Base-by-base conservation (phyloP, 345 rosid genomes). In the Cardiospermum halicacabum region DNA sequence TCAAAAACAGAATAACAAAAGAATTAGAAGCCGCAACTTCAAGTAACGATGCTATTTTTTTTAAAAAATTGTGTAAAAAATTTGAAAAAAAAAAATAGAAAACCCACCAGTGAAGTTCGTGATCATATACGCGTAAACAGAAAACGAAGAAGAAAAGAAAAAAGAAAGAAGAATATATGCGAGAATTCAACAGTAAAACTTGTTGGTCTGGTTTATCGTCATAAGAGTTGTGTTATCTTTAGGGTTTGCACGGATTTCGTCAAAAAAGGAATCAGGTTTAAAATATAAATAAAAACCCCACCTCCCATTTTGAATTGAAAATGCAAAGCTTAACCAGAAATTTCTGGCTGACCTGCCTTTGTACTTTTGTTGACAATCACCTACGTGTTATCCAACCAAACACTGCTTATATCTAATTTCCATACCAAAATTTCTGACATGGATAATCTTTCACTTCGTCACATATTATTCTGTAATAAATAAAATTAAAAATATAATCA, bases 191-290 rank as follows among this genome's bases (percentile, higher is more conserved):
- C 42, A 32, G 6, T 42, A 51, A 31, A 59, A 36, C 56, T 19
- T 74, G 47, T 53, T 71, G 62, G 65, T 80, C 66, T 67, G 68
- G n/a, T 68, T 58, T 40, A 71, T 65, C 57, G 68, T 32, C n/a
- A n/a, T n/a, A n/a, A n/a, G 34, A 53, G 42, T 11, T 28, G 39
- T 18, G 42, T 39, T 53, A 15, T 25, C 6, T 42, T 22, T 53
- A 68, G 32, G 26, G 66, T 62, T n/a, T 66, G 60, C 65, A 65
- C 48, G 32, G 40, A 69, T 75, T 62, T 72, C 74, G 74, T 76
- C n/a, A n/a, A 34, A 24, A 32, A 30, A 47, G 51, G 39, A 40
- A 30, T 54, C 40, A 0, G 0, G 22, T 26, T 25, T 15, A 25
- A 34, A 34, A 34, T 34, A 34, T n/a, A 34, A 34, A 2, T 34